These are phyloP conservation scores for Grosmannia clavigera DNA, from an alignment of 2,329 filamentous ascomycete genomes.

Conservation along the genomic window DNA sequence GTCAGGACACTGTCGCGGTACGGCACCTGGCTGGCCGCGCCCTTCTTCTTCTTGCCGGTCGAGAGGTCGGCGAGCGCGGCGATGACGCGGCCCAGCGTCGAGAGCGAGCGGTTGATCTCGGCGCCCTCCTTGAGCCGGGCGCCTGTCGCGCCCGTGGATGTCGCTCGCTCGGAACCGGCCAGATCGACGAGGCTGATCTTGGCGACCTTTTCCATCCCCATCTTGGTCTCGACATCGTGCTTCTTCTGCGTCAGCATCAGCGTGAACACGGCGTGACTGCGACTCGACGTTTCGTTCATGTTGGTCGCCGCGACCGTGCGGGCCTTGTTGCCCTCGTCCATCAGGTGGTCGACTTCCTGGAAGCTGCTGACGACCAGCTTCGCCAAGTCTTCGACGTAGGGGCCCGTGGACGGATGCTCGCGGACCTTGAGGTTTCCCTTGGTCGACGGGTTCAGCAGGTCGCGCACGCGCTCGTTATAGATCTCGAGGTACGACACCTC, in stretches of 20 bases:
- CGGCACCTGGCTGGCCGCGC: constrained; percentile 62
- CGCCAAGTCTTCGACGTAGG: constrained; percentile 92
- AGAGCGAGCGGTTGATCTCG: constrained; percentile 94
- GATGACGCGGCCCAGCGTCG: constrained; percentile 93
- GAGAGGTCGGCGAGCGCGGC: constrained; percentile 87
- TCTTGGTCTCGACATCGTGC: constrained; percentile 80
- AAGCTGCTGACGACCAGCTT: constrained; percentile 91
- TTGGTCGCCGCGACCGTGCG: constrained; percentile 96
- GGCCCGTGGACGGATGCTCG: constrained; percentile 86
- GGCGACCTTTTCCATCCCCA: constrained; percentile 95
- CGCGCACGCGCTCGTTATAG: constrained; percentile 97
- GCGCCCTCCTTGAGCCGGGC: constrained; percentile 93
- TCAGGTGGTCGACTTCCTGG: constrained; percentile 88
- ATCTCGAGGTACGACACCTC: constrained; percentile 98
- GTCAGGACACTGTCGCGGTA: constrained; percentile 96
- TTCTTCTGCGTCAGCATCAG: constrained; percentile 90
- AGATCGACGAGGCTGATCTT: constrained; percentile 97
- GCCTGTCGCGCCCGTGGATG: constrained; percentile 91
- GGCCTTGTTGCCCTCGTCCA: constrained; percentile 99
- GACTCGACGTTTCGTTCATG: constrained; percentile 99
- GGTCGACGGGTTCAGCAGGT: constrained; percentile 72
- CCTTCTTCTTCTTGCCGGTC: constrained; percentile 66
- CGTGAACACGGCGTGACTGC: constrained; percentile 97
- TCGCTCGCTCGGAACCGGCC: constrained; percentile 92
- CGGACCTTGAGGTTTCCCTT: constrained; percentile 71